Conservation (phyloP, 495 filamentous ascomycete species). For the Rostrohypoxylon terebratum region DNA sequence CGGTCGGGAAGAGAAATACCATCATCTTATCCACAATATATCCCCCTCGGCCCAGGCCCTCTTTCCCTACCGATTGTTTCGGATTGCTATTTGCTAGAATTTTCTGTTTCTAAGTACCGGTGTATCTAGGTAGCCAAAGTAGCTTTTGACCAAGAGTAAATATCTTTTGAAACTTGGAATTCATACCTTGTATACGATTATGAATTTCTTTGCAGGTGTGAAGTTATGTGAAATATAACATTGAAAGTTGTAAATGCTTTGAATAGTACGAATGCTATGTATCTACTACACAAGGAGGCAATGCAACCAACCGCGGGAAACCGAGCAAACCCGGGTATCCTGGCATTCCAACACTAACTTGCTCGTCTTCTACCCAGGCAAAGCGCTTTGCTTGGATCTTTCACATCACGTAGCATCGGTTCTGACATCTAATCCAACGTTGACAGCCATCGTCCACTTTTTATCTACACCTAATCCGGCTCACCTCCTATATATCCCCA, state of each 20-base stretch:
- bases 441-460: background rate
- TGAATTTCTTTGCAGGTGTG: background rate
- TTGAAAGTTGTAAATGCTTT: slow-evolving; percentile 36
- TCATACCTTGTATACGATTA: background rate
- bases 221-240: background rate
- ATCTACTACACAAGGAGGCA: slow-evolving; percentile 14
- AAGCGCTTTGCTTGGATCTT: background rate
- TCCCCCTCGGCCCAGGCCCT: background rate
- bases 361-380: slow-evolving; percentile 13
- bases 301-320: slow-evolving; percentile 27
- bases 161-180: background rate
- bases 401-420: slow-evolving; percentile 2
- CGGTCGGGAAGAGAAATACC: background rate
- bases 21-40: background rate
- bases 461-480: slow-evolving; percentile 11
- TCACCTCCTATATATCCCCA: background rate
- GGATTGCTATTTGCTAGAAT: slow-evolving; percentile 15
- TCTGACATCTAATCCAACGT: slow-evolving; percentile 28
- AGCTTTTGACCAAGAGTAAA: slow-evolving; percentile 10
- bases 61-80: background rate
- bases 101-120: slow-evolving; percentile 5
- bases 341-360: slow-evolving; percentile 13
- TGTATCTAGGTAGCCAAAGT: slow-evolving; percentile 2
- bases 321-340: slow-evolving; percentile 29
- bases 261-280: slow-evolving; percentile 32